Percentiles rank a stretch among this genome's conserved stretches.
Evolutionary conservation across 2,329 filamentous ascomycete genomes (phyloP).

Genomic region (Venturia oleaginea): DNA sequence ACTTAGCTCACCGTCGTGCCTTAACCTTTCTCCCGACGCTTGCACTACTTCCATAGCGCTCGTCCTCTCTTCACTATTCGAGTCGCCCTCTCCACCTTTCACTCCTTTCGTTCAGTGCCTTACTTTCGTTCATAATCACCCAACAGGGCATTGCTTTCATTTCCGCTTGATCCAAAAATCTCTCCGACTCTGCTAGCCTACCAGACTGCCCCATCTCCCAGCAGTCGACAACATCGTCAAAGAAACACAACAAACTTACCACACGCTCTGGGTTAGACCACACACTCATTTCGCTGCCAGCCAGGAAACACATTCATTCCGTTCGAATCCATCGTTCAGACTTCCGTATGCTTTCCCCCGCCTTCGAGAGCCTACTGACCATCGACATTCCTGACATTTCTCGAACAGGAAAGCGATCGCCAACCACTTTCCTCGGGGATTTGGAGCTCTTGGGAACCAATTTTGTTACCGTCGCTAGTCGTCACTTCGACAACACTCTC

Average conservation of each 20-base stretch:
- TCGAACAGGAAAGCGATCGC: conserved; percentile 1
- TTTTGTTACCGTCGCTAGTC: not conserved
- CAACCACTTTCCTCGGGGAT: not conserved
- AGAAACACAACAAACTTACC: not conserved
- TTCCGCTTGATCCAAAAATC: not conserved
- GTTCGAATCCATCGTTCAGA: not conserved
- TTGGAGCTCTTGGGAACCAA: not conserved
- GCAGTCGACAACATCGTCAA: not conserved
- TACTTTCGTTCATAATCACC: not conserved
- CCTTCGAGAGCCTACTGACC: not conserved
- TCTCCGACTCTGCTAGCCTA: not conserved
- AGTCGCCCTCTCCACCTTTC: conserved; percentile 1
- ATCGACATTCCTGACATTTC: not conserved
- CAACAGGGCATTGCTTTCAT: not conserved
- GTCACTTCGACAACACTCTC: not conserved
- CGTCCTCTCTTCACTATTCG: not conserved
- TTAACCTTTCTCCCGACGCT: not conserved
- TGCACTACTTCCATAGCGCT: not conserved
- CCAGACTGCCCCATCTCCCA: not conserved
- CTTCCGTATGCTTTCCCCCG: not conserved
- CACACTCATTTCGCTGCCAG: not conserved
- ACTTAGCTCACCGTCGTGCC: not conserved
- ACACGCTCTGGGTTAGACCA: not conserved
- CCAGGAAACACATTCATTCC: not conserved
- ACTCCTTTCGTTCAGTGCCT: not conserved